A percentile compares a stretch with the other conserved stretches of the same genome.
phyloP scores from a whole-genome alignment of 371 early-diverging fungal genomes.

The Phascolomyces articulosus region DNA sequence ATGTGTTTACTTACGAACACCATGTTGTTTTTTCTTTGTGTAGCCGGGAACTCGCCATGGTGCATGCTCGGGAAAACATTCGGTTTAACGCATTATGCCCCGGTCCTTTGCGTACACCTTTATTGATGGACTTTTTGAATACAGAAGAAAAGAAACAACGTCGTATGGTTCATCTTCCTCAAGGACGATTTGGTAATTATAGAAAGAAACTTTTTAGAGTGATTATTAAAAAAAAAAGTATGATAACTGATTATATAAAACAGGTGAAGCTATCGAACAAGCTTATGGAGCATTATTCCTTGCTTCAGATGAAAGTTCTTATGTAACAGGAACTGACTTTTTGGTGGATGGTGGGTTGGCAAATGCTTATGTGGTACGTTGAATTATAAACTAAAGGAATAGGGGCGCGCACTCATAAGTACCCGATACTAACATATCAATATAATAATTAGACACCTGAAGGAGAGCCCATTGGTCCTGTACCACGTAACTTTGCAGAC shows the following conservation, averaged over 20 bases:
- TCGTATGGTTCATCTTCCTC: constrained; percentile 83
- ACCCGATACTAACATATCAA: neutral
- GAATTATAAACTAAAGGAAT: too few relatives aligned
- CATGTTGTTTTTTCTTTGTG: constrained; percentile 5
- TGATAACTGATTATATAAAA: neutral
- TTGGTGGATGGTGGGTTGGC: constrained; percentile 85
- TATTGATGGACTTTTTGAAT: constrained; percentile 86
- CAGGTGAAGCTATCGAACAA: constrained; percentile 87
- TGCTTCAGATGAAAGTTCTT: constrained; percentile 83
- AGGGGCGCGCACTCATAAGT: neutral
- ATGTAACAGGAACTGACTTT: constrained; percentile 87
- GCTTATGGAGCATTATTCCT: constrained; percentile 85
- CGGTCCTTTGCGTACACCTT: constrained; percentile 82
- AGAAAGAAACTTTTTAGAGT: too few relatives aligned
- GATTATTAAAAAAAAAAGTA: too few relatives aligned
- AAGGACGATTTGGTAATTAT: constrained; percentile 85
- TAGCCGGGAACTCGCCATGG: constrained; percentile 83
- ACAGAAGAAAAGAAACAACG: constrained; percentile 87
- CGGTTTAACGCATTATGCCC: constrained; percentile 90
- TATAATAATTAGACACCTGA: constrained; percentile 46
- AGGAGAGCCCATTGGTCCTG: constrained; percentile 45
- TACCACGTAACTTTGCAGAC: constrained; percentile 53
- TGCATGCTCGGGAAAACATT: constrained; percentile 90
- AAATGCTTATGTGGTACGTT: constrained; percentile 72
- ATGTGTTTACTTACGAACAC: too few relatives aligned